Base-by-base conservation (phyloP, 768 basidiomycete genomes). In the Lentinula edodes region DNA sequence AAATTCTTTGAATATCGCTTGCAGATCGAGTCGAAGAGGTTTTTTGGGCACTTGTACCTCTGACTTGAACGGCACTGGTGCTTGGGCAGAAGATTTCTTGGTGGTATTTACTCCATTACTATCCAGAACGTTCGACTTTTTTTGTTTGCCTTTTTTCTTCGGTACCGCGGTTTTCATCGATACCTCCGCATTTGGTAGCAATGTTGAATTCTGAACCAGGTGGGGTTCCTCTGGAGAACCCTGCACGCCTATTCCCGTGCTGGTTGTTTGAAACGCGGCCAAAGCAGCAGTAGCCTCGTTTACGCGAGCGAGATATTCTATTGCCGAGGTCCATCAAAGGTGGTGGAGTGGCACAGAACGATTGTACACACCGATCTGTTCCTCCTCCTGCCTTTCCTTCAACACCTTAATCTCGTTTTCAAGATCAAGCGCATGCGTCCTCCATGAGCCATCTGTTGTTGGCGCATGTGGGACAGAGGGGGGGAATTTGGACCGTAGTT, bases 381-480 rank as follows among this genome's bases (percentile, higher is more conserved):
- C 76, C 0, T 68, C 66, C 8, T 81, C 80, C 48, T 77, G 75
- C 62, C 75, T 72, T 58, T 68, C 70, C 62, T 76, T 73, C 54
- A 85, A 68, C 6, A 64, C 66, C 8, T 68, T 67, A 39, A 75
- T 64, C 35, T 80, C 72, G 53, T 65, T 71, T 61, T 83, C 82
- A 23, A 83, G 67, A 23, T 69, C 66, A n/a, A 79, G 68, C 1
- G 76, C 81, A 58, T 73, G 75, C 5, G 65, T 71, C 50, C 74
- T 75, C 82, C 82, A 83, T 34, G 66, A 66, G 13, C 63, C 62
- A 12, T 73, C 72, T 18, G 63, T 35, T 45, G 60, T 64, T 52
- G 67, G 63, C 35, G 69, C 61, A 42, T 62, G 48, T 15, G 68
- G 61, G 15, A 42, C 61, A 15, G 69, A 65, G 5, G 72, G 48